Conservation (phyloP, 2,329 filamentous ascomycete genomes). For the Annulohypoxylon truncatum region DNA sequence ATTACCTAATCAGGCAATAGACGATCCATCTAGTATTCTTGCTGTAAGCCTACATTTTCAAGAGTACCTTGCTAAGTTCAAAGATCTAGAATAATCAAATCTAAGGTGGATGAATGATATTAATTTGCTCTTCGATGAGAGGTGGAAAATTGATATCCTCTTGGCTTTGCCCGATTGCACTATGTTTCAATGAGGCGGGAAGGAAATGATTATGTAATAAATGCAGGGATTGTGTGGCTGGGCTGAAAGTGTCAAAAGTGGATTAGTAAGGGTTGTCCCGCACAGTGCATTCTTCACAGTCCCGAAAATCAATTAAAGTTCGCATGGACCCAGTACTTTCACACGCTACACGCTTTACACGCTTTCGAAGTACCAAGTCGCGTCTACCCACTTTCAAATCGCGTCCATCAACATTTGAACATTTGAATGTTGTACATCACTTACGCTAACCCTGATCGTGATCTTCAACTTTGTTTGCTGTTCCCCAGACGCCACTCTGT, state of each 20-base stretch:
- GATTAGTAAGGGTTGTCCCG: slow-evolving; percentile 1
- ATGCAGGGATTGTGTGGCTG: slow-evolving; percentile 18
- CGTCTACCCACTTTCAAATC: slow-evolving; percentile 32
- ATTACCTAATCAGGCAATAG: background rate
- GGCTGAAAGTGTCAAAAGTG: slow-evolving; percentile 3
- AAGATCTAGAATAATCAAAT: background rate
- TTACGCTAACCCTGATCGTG: slow-evolving; percentile 16
- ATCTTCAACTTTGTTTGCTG: slow-evolving; percentile 10
- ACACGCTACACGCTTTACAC: slow-evolving; percentile 15
- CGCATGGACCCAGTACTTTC: slow-evolving; percentile 18
- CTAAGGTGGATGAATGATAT: background rate
- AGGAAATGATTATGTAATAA: background rate
- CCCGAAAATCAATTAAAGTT: background rate
- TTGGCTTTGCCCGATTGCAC: background rate
- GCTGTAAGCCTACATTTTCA: background rate
- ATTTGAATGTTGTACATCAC: background rate
- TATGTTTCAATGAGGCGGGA: background rate
- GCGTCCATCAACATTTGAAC: slow-evolving; percentile 38
- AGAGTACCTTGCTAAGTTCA: background rate
- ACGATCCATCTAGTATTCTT: background rate
- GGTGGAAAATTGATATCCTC: background rate
- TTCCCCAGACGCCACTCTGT: slow-evolving; percentile 8
- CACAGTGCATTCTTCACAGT: slow-evolving; percentile 12
- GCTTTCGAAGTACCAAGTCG: slow-evolving; percentile 27
- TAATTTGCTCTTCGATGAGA: background rate